Evolutionary conservation across 495 filamentous ascomycete species (phyloP), one percentile per base, ranked within the genome.

Genomic region (Aspergillus bertholletiae): DNA sequence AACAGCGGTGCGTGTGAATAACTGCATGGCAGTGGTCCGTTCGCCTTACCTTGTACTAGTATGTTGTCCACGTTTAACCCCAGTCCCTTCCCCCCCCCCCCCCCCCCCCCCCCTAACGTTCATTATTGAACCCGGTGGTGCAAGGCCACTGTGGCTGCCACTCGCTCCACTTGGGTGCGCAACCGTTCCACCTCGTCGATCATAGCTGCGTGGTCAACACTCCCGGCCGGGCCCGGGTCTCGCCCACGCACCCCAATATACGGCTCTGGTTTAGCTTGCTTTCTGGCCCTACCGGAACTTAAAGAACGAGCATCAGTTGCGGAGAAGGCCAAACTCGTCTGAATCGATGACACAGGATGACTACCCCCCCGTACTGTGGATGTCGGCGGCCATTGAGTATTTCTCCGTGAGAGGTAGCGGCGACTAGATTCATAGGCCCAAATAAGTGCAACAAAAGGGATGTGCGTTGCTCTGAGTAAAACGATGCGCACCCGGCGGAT

Each of bases 401-500:
- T 63, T 48, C 52, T 57, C 35, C 62, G 63, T 8, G 59, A 59
- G n/a, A 63, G 26, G 46, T 64, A 57, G 30, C 55, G 73, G 58
- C 66, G 70, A 27, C 60, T 67, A 43, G 65, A 68, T 55, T 89
- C 86, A 65, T 81, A 88, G 21, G 68, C 67, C 75, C 79, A 78
- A 49, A 88, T 88, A 43, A 84, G 69, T 21, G 72, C 77, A 20
- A 88, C 83, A 60, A 83, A 85, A 6, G 85, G 83, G 27, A 80
- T 68, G 63, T 89, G 86, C 0, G 85, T 88, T 46, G 80, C 74
- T 65, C 90, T 90, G 30, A 96, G 81, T 20, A 96, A 75, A 41
- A 89, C 61, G 60, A 96, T 96, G 49, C 91, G 86, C 27, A 82
- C 81, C 26, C 75, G 76, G 34, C 92, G 86, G 37, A 96, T 78